phyloP scores from a whole-genome alignment of 2,329 filamentous ascomycete genomes.

The Lachnellula arida region DNA sequence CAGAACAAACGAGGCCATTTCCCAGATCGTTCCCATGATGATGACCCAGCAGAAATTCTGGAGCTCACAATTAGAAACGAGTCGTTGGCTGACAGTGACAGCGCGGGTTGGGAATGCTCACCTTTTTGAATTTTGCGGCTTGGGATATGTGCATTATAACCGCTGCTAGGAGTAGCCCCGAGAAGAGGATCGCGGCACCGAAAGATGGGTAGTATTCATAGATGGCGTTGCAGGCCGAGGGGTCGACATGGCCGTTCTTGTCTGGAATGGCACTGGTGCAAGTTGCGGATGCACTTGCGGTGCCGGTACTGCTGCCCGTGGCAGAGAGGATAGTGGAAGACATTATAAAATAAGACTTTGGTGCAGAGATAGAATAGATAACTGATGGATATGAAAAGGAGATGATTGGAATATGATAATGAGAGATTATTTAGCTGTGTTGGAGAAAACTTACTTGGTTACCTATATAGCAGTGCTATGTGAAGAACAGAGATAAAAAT shows the following conservation, averaged over 20 bases:
- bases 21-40: constrained; percentile 41
- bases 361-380: neutral
- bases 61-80: neutral
- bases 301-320: constrained; percentile 12
- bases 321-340: constrained; percentile 14
- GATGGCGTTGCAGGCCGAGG: constrained; percentile 33
- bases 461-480: no score
- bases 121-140: constrained; percentile 34
- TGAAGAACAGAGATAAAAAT: no score
- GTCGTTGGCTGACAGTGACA: neutral
- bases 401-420: neutral
- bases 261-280: constrained; percentile 32
- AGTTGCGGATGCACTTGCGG: constrained; percentile 17
- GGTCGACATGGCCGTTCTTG: constrained; percentile 35
- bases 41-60: constrained; percentile 40
- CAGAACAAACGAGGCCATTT: constrained; percentile 38
- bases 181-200: constrained; percentile 33
- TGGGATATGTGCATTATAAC: constrained; percentile 33
- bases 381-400: neutral
- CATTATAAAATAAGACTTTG: constrained; percentile 5
- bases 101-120: no score
- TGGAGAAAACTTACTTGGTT: no score
- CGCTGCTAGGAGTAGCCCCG: constrained; percentile 34
- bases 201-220: constrained; percentile 37
- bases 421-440: no score